Conservation (phyloP, 2,329 filamentous ascomycete genomes). For the Talaromyces sp. region DNA sequence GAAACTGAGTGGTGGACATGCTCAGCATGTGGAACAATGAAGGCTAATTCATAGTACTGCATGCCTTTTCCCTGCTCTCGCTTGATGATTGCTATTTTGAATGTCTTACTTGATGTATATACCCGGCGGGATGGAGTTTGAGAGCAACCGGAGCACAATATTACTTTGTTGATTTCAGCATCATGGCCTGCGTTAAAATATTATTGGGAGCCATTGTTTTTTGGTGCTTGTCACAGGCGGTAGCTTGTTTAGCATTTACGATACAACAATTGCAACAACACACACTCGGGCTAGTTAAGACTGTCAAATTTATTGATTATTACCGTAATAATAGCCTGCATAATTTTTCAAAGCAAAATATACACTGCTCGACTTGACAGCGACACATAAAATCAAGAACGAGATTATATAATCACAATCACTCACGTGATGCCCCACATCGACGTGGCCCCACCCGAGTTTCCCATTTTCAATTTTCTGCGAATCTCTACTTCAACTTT, state of each 20-base stretch:
- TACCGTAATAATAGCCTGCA: too few species aligned
- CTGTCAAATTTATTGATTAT: too few species aligned
- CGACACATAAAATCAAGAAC: neutral
- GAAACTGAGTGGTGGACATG: slow-evolving; percentile 63
- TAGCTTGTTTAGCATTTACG: too few species aligned
- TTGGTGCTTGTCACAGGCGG: too few species aligned
- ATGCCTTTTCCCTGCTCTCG: neutral
- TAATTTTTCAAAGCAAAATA: neutral
- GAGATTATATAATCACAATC: neutral
- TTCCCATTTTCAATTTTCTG: neutral
- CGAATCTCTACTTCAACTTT: neutral
- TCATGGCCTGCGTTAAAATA: neutral
- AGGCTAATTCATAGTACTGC: slow-evolving; percentile 39
- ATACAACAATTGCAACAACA: too few species aligned
- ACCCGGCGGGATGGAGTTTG: neutral
- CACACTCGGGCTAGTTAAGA: too few species aligned
- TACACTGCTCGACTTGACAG: neutral
- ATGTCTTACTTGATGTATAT: neutral
- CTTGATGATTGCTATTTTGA: neutral
- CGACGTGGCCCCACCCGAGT: neutral
- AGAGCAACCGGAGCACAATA: neutral
- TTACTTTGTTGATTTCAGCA: neutral
- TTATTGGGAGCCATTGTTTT: neutral
- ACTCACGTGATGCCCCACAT: neutral
- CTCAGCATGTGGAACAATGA: slow-evolving; percentile 55